Evolutionary conservation across 495 filamentous ascomycete species (phyloP).

Genomic region (Copromyces sp.): DNA sequence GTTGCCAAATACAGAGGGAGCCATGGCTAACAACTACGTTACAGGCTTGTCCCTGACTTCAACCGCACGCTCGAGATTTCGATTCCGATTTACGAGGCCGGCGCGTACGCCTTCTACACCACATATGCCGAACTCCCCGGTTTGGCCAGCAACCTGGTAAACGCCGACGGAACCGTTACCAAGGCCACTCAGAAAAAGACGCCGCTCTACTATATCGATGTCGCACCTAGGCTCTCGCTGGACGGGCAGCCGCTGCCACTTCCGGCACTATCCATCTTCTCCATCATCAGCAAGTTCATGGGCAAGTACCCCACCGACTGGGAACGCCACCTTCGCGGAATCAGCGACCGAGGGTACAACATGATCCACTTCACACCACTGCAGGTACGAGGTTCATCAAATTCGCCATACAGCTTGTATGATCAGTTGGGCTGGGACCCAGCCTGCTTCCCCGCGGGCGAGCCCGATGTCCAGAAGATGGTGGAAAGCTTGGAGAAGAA

Average conservation of each 20-base stretch:
- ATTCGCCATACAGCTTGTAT: conserved; percentile 94
- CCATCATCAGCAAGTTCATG: conserved; percentile 97
- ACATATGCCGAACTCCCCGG: conserved; percentile 81
- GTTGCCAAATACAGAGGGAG: neutral
- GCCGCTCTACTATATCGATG: conserved; percentile 79
- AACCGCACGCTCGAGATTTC: conserved; percentile 83
- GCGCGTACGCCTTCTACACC: conserved; percentile 91
- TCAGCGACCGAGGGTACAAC: conserved; percentile 86
- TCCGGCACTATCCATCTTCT: conserved; percentile 81
- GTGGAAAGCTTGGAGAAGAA: conserved; percentile 75
- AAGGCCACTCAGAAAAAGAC: conserved; percentile 50
- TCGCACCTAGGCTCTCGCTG: conserved; percentile 71
- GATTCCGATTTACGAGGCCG: conserved; percentile 70
- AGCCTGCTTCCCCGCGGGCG: conserved; percentile 72
- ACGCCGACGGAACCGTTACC: conserved; percentile 16
- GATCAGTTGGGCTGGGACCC: conserved; percentile 86
- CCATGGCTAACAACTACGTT: conserved; percentile 2
- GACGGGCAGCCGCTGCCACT: conserved; percentile 61
- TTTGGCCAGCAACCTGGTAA: conserved; percentile 49
- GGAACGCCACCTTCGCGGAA: conserved; percentile 79
- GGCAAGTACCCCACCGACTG: conserved; percentile 80
- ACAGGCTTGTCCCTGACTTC: conserved; percentile 81
- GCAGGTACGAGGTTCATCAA: conserved; percentile 77
- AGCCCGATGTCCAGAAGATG: conserved; percentile 69
- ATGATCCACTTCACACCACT: conserved; percentile 98